Evolutionary conservation across 306 rosid genomes (phyloP).

Genomic region (Cicer chorassanicum): DNA sequence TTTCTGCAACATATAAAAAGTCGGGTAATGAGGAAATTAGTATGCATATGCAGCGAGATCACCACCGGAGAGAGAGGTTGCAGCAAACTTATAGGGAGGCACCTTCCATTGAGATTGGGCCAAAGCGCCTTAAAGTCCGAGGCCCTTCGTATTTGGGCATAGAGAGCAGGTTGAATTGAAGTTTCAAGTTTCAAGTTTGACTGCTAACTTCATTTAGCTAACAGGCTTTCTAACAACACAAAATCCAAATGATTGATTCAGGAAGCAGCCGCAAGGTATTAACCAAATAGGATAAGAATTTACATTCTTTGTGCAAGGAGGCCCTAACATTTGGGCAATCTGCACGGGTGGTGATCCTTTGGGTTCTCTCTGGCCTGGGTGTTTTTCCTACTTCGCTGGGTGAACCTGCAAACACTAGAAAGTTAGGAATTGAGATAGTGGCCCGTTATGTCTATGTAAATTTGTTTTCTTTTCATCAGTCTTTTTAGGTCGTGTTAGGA

Average conservation of each 20-base stretch:
- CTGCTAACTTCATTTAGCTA: constrained; percentile 73
- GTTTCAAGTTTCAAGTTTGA: constrained; percentile 59
- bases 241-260: constrained; percentile 65
- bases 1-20: constrained; percentile 72
- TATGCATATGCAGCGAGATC: constrained; percentile 71
- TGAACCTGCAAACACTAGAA: constrained; percentile 64
- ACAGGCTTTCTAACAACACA: constrained; percentile 81
- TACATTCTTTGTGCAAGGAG: constrained; percentile 94
- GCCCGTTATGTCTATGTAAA: constrained; percentile 59
- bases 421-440: constrained; percentile 59
- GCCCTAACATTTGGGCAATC: constrained; percentile 79
- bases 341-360: constrained; percentile 72
- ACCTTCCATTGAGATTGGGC: constrained; percentile 62
- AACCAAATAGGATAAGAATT: constrained; percentile 70
- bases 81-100: constrained; percentile 58
- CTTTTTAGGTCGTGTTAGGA: constrained; percentile 56
- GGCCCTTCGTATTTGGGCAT: constrained; percentile 69
- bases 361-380: constrained; percentile 76
- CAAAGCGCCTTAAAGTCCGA: constrained; percentile 81
- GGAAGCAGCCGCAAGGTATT: constrained; percentile 72
- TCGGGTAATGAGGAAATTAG: constrained; percentile 56
- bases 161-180: constrained; percentile 71
- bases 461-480: constrained; percentile 53
- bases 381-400: constrained; percentile 74
- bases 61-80: constrained; percentile 62